These are phyloP conservation scores for Saturnispora hagleri DNA, from an alignment of 805 yeast species.

Conservation along the genomic window DNA sequence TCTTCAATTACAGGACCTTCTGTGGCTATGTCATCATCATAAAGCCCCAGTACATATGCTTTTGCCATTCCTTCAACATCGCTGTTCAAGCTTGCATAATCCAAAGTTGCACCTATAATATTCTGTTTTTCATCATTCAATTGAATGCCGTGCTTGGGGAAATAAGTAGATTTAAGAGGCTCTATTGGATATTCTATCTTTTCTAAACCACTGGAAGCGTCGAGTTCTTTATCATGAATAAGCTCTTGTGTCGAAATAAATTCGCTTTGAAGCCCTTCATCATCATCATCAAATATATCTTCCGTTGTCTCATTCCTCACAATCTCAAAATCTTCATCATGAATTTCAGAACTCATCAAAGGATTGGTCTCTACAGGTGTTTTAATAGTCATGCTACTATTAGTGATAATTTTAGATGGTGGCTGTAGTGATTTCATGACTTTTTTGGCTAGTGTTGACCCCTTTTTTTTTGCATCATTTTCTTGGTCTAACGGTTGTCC, in stretches of 20 bases:
- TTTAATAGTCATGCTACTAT: constrained; percentile 2
- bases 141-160: constrained; percentile 7
- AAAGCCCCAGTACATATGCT: constrained; percentile 50
- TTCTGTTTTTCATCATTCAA: not conserved
- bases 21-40: constrained; percentile 50
- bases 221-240: not conserved
- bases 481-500: constrained; percentile 1
- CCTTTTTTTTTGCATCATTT: not conserved
- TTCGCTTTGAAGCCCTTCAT: constrained; percentile 9
- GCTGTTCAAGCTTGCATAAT: constrained; percentile 33
- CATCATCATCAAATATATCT: constrained; percentile 17
- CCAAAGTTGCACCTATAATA: constrained; percentile 27
- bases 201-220: constrained; percentile 1
- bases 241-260: not conserved
- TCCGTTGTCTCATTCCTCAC: constrained; percentile 15
- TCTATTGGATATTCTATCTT: not conserved
- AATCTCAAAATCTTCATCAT: constrained; percentile 19
- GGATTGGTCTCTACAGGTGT: constrained; percentile 19
- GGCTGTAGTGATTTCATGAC: constrained; percentile 12
- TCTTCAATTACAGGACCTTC: constrained; percentile 48
- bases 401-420: not conserved
- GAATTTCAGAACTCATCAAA: constrained; percentile 8
- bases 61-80: constrained; percentile 50
- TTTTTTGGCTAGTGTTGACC: constrained; percentile 1
- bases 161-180: not conserved